These are phyloP conservation scores for Streptanthus diversifolius DNA, from an alignment of 345 rosid genomes.

Conservation along the genomic window DNA sequence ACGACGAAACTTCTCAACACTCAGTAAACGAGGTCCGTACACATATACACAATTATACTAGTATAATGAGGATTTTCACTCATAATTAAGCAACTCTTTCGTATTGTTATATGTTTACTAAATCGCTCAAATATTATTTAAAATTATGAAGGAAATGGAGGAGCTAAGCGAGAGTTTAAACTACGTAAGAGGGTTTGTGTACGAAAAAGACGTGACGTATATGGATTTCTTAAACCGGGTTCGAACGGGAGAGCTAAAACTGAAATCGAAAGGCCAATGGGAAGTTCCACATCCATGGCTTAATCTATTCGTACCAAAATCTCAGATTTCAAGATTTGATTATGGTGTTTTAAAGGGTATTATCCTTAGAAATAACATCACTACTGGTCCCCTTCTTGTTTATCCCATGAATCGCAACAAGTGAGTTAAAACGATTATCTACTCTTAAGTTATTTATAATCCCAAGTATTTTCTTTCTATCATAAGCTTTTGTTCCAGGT, in stretches of 20 bases:
- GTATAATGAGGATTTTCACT: not conserved
- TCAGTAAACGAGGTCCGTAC: slow-evolving; percentile 45
- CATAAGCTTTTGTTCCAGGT: too few relatives aligned
- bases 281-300: slow-evolving; percentile 98
- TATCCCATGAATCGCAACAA: slow-evolving; percentile 81
- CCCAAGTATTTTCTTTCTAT: too few relatives aligned
- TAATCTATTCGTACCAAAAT: slow-evolving; percentile 80
- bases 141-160: slow-evolving; percentile 42
- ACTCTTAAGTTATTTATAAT: too few relatives aligned
- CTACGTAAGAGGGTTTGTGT: slow-evolving; percentile 37
- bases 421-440: slow-evolving; percentile 52
- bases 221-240: slow-evolving; percentile 72
- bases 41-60: not conserved
- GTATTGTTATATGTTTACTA: not conserved
- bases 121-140: not conserved
- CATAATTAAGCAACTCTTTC: not conserved
- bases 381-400: slow-evolving; percentile 60
- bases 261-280: slow-evolving; percentile 67
- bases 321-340: slow-evolving; percentile 55
- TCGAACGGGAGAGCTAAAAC: slow-evolving; percentile 54
- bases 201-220: slow-evolving; percentile 45
- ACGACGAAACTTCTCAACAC: slow-evolving; percentile 47
- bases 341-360: slow-evolving; percentile 63
- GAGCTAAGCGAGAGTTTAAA: slow-evolving; percentile 33
- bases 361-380: slow-evolving; percentile 60